A percentile compares a stretch with the other conserved stretches of the same genome.
These are phyloP conservation scores for Allomyces javanicus DNA, from an alignment of 192 early-diverging fungal genomes.

Conservation along the genomic window DNA sequence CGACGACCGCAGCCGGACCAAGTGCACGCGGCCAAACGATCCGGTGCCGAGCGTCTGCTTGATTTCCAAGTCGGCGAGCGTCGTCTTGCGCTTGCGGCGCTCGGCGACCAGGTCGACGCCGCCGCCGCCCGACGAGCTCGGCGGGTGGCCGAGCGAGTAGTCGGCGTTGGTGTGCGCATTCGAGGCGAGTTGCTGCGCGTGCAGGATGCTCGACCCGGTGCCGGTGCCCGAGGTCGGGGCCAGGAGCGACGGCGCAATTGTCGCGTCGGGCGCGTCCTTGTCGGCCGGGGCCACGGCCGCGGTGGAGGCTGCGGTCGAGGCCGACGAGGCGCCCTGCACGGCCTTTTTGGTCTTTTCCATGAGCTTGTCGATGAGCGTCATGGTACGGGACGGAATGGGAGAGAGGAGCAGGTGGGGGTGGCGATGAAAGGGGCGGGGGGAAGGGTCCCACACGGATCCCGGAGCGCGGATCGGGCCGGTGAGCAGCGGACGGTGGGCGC, in stretches of 20 bases:
- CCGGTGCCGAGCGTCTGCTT: constrained; percentile 92
- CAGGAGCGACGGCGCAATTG: not conserved
- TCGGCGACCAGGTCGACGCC: too few relatives aligned
- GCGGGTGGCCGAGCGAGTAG: too few relatives aligned
- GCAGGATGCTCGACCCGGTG: not conserved
- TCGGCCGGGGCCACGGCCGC: not conserved
- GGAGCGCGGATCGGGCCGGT: too few relatives aligned
- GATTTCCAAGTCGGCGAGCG: constrained; percentile 61
- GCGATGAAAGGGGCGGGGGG: too few relatives aligned
- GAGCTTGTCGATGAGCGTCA: constrained; percentile 1
- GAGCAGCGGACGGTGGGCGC: too few relatives aligned
- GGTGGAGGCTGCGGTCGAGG: not conserved
- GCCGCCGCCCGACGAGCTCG: not conserved
- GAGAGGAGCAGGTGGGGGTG: too few relatives aligned
- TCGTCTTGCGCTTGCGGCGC: constrained; percentile 17
- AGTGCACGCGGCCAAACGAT: constrained; percentile 95
- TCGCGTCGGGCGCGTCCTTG: not conserved
- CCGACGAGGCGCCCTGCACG: not conserved
- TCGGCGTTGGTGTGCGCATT: not conserved
- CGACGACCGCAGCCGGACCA: constrained; percentile 59
- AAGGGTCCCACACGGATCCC: too few relatives aligned
- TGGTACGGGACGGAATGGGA: not conserved
- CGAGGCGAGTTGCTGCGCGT: not conserved
- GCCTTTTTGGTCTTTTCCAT: constrained; percentile 1
- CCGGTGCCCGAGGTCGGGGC: not conserved